Base-by-base conservation (phyloP, 2,329 filamentous ascomycete species). In the Neofusicoccum cordaticola region DNA sequence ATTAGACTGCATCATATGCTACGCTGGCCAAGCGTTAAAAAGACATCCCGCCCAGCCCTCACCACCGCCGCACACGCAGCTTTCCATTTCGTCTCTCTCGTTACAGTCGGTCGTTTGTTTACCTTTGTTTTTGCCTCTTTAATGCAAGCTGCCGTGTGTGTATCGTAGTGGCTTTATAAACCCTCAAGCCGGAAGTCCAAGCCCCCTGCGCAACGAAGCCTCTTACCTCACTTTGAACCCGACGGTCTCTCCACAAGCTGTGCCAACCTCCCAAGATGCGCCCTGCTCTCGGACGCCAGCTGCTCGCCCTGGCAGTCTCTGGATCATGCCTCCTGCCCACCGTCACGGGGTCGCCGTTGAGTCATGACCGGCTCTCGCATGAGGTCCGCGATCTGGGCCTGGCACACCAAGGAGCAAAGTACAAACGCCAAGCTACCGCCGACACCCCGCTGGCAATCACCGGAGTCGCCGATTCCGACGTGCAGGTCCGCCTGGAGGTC, bases 401-500 rank as follows among this genome's bases (percentile, higher is more conserved):
- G 13, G 22, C 34, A 27, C 5, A 34, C 12, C 13, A n/a, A 13
- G 5, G 27, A 31, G 48, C 13, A n/a, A 51, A n/a, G 27, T 9
- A 9, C 8, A 39, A 31, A 3, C 61, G 61, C 35, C 61, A 63
- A 17, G 27, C 11, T 22, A 39, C 27, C n/a, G 56, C 9, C 4
- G 19, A 45, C n/a, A 19, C 31, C 5, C 19, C 62, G 7, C 22
- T 73, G 19, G 72, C 71, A 6, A 58, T 74, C 9, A 65, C 64
- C 27, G 69, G 68, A 12, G 42, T 71, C 1, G 66, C 66, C 37
- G 51, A 51, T 5, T 31, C 17, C 50, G 73, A 74, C 5, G 65
- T 74, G 17, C 71, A 77, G 42, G 72, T 76, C 15, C 85, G 92
- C 68, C 82, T 83, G 57, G 90, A 95, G 72, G 85, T 96, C 68